Evolutionary conservation across 768 basidiomycete species (phyloP), one percentile per base, ranked within the genome.

Genomic region (Boletus pseudopeckii): DNA sequence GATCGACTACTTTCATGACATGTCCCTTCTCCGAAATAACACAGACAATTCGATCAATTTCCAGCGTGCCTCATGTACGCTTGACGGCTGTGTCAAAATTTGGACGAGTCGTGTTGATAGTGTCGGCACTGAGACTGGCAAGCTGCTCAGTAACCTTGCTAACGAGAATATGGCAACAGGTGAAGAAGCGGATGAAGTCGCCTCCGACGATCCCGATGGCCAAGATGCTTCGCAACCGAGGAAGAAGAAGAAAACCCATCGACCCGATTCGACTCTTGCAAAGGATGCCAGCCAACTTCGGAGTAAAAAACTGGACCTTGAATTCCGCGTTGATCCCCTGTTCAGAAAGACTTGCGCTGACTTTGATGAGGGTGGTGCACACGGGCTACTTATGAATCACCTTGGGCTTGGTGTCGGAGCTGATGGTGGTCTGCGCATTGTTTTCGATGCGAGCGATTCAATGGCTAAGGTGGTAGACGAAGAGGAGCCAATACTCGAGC

Each of bases 51-150:
- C 90, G 14, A 99, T 99, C 79, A 98, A 99, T 72, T 99, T 99
- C 66, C 97, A 98, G 72, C 95, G 96, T 66, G 97, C 97, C 15
- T 95, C 92, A 0, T 95, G 87, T 68, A 98, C 97, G 0, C 82
- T 99, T 20, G 97, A 99, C 55, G 97, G 96, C 3, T 99, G 97
- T 70, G 93, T 99, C 70, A 99, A 98, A 75, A 98, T 99, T 57
- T 99, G 95, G 94, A 98, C 95, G 7, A 92, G 89, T 61, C 87
- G 97, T 43, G 96, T 99, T 38, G 97, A 99, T 70, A 91, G 88
- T 56, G 94, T 98, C 34, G 92, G 92, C 22, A 96, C 92, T 1
- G 97, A 98, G 71, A 98, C 95, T 0, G 93, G 93, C 26, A 98
- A 97, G 68, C 80, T 99, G 13, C 78, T 98, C 52, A 92, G 86